Conservation (phyloP, 192 early-diverging fungal genomes). For the Umbelopsis vinacea region DNA sequence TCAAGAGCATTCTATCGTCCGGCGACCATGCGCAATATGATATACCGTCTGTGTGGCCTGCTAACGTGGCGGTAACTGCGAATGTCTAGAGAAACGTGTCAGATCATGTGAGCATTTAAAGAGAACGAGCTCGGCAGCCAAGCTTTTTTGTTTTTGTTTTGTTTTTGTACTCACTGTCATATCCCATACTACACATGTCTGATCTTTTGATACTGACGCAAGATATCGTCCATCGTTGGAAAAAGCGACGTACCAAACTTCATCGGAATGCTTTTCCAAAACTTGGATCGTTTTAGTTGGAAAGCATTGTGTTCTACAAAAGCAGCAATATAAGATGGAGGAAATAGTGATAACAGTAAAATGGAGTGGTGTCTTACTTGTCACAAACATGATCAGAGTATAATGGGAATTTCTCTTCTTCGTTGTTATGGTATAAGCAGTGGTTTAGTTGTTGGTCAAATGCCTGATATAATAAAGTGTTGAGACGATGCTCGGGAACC, state of each 20-base stretch:
- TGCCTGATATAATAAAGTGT: slow-evolving; percentile 84
- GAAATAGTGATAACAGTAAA: too few relatives aligned
- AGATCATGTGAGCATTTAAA: not conserved
- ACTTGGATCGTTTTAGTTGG: slow-evolving; percentile 66
- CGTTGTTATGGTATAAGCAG: slow-evolving; percentile 85
- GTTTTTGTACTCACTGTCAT: slow-evolving; percentile 60
- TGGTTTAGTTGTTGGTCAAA: slow-evolving; percentile 69
- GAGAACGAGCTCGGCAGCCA: not conserved
- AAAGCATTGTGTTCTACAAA: slow-evolving; percentile 36
- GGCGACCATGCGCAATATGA: slow-evolving; percentile 94
- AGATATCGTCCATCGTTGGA: slow-evolving; percentile 87
- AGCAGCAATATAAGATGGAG: too few relatives aligned
- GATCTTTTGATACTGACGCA: slow-evolving; percentile 92
- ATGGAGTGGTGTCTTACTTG: slow-evolving; percentile 53
- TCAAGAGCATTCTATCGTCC: slow-evolving; percentile 74
- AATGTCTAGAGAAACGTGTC: slow-evolving; percentile 53
- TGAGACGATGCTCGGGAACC: slow-evolving; percentile 87
- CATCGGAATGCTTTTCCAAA: slow-evolving; percentile 77
- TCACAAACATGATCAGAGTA: slow-evolving; percentile 77
- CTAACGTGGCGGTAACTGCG: slow-evolving; percentile 50
- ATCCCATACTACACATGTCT: slow-evolving; percentile 88
- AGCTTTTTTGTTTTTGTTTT: not conserved
- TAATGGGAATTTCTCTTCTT: slow-evolving; percentile 62
- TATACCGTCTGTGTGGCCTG: slow-evolving; percentile 73
- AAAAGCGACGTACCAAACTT: slow-evolving; percentile 96